phyloP scores from a whole-genome alignment of 164 flowering plant genomes.

The Chloranthus sessilifolius region DNA sequence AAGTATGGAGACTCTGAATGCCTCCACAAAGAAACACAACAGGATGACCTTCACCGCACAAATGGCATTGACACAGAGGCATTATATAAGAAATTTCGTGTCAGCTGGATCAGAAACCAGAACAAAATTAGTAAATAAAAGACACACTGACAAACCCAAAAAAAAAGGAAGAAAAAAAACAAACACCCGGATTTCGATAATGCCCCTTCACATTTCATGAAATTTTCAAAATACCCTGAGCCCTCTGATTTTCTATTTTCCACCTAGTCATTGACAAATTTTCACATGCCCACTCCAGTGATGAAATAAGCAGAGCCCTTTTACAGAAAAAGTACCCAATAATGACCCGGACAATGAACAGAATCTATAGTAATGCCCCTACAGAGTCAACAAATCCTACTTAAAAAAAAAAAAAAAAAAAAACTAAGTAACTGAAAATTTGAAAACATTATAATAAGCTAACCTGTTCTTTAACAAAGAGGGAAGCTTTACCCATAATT shows the following conservation, averaged over 20 bases:
- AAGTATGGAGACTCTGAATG: no score
- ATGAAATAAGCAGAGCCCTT: not conserved
- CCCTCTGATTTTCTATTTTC: constrained; percentile 1
- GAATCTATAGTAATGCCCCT: not conserved
- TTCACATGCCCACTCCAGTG: not conserved
- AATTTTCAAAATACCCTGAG: constrained; percentile 4
- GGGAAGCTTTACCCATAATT: no score
- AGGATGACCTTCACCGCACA: constrained; percentile 11
- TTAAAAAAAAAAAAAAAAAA: not conserved
- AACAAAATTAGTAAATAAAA: constrained; percentile 7
- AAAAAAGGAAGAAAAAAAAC: constrained; percentile 8
- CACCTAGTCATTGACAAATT: not conserved
- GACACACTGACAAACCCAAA: constrained; percentile 10
- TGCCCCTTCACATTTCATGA: constrained; percentile 14
- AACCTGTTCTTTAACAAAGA: constrained; percentile 12
- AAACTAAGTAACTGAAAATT: not conserved
- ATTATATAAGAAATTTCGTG: constrained; percentile 8
- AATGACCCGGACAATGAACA: not conserved
- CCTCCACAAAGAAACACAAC: constrained; percentile 8
- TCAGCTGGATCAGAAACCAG: constrained; percentile 9
- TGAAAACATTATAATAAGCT: constrained; percentile 3
- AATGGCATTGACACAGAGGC: constrained; percentile 3
- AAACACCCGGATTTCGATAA: constrained; percentile 2
- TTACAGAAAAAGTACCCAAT: not conserved
- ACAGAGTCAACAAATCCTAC: not conserved